Conservation (phyloP, 192 early-diverging fungal genomes). For the Podila epicladia region DNA sequence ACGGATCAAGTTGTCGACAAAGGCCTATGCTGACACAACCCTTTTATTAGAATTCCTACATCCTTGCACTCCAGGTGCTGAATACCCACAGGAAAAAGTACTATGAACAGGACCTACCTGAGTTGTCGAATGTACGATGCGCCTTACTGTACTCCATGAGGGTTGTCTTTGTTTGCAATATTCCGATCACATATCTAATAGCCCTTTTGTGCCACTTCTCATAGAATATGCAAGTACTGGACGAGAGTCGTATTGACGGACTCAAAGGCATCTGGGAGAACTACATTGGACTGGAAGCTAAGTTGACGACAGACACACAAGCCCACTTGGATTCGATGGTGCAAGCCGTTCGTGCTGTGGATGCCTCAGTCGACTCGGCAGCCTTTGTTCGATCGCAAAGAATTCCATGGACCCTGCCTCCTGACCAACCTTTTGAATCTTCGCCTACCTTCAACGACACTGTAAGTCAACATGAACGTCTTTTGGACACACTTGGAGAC, state of each 20-base stretch:
- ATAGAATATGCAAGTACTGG: slow-evolving; percentile 71
- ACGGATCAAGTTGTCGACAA: background rate
- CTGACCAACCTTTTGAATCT: slow-evolving; percentile 47
- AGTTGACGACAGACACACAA: slow-evolving; percentile 43
- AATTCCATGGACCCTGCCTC: slow-evolving; percentile 28
- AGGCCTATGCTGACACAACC: background rate
- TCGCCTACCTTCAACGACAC: slow-evolving; percentile 41
- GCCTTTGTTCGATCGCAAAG: slow-evolving; percentile 57
- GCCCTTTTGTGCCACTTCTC: background rate
- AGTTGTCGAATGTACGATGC: slow-evolving; percentile 59
- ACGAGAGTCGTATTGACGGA: slow-evolving; percentile 61
- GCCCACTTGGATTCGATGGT: slow-evolving; percentile 44
- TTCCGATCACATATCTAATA: no score
- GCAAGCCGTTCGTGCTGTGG: slow-evolving; percentile 53
- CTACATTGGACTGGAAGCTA: slow-evolving; percentile 58
- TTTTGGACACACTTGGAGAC: background rate
- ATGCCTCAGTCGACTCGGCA: slow-evolving; percentile 62
- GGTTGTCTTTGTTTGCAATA: background rate
- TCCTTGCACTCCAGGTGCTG: slow-evolving; percentile 67
- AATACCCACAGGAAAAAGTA: slow-evolving; percentile 73
- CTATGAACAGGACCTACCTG: slow-evolving; percentile 70
- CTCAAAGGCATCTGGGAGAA: slow-evolving; percentile 62
- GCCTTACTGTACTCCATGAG: background rate
- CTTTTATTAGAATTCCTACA: slow-evolving; percentile 69
- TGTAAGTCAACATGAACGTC: slow-evolving; percentile 16